Evolutionary conservation across 805 yeast genomes (phyloP), one percentile per base, ranked within the genome.

Genomic region (Candida taoyuanica): DNA sequence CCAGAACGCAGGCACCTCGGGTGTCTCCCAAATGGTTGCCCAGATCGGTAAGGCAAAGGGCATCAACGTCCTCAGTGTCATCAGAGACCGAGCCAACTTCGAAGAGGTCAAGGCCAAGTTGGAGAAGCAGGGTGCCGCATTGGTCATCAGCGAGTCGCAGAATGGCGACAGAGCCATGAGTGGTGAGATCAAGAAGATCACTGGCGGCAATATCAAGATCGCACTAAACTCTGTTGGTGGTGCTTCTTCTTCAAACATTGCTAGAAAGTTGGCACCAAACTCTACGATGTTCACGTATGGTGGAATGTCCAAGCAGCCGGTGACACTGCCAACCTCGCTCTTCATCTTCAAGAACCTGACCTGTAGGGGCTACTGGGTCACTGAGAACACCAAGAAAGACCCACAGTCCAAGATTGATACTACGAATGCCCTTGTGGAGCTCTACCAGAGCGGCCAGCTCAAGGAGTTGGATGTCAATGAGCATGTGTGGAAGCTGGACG

Each of bases 211-310:
- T 33, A 73, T 91, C 50, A 81, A 76, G 59, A 68, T 93, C 36
- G 99, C 87, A 2, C 67, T 93, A 48, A 93, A 93, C 63, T 85
- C 95, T 54, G 91, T 94, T 25, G 97, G 98, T 38, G 99, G 99
- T 24, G 74, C 82, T 43, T 81, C 87, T 26, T 76, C 87, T 16
- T 71, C 95, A 0, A 81, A 81, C 29, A 70, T 93, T 50, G 91
- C 95, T 8, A 73, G 96, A 49, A 91, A 88, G 59, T 70, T 93
- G 39, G 78, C 77, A 27, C 64, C 68, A 13, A 77, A 85, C 50
- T 95, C 93, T 2, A 73, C 79, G 33, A 66, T 93, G 69, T 76
- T 88, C 50, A 87, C 98, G 1, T 93, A 93, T 56, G 99, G 99
- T 24, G 98, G 95, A 27, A 93, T 93, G 98, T 86, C 97, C 3